Evolutionary conservation across 2,329 filamentous ascomycete genomes (phyloP).

Genomic region (Pseudogymnoascus sp.): DNA sequence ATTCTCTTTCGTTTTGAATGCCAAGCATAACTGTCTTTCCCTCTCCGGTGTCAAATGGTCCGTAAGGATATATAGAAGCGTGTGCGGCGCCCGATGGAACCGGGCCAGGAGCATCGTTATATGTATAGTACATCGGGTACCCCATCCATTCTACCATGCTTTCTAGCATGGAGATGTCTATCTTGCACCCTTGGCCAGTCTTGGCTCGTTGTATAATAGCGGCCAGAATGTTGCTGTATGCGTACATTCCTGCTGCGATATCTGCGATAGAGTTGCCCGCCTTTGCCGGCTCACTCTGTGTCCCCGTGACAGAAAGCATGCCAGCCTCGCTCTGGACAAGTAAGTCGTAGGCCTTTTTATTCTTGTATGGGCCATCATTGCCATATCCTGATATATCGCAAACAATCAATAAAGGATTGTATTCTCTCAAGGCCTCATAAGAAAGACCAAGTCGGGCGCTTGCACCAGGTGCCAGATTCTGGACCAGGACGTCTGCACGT

Average conservation of each 20-base stretch:
- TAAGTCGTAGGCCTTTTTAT: constrained; percentile 49
- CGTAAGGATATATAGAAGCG: constrained; percentile 49
- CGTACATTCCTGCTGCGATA: constrained; percentile 45
- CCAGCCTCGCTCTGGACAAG: constrained; percentile 48
- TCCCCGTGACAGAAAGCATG: constrained; percentile 43
- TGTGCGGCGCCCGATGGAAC: constrained; percentile 43
- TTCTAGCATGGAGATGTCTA: constrained; percentile 52
- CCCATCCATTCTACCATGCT: constrained; percentile 52
- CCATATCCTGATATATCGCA: constrained; percentile 49
- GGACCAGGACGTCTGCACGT: constrained; percentile 43
- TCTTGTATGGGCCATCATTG: constrained; percentile 40
- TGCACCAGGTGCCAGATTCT: constrained; percentile 46
- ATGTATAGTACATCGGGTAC: constrained; percentile 48
- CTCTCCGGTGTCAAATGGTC: constrained; percentile 43
- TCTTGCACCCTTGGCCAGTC: constrained; percentile 39
- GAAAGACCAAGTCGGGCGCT: constrained; percentile 40
- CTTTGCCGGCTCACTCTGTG: constrained; percentile 37
- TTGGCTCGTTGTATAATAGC: constrained; percentile 41
- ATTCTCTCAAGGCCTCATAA: constrained; percentile 34
- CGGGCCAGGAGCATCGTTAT: constrained; percentile 36
- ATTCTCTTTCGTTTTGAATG: constrained; percentile 51
- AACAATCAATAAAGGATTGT: constrained; percentile 41
- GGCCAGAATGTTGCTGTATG: constrained; percentile 43
- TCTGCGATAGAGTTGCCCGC: constrained; percentile 48
- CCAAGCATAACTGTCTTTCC: constrained; percentile 46